These are phyloP conservation scores for Mycogone perniciosa DNA, from an alignment of 2,329 filamentous ascomycete species.

Conservation along the genomic window DNA sequence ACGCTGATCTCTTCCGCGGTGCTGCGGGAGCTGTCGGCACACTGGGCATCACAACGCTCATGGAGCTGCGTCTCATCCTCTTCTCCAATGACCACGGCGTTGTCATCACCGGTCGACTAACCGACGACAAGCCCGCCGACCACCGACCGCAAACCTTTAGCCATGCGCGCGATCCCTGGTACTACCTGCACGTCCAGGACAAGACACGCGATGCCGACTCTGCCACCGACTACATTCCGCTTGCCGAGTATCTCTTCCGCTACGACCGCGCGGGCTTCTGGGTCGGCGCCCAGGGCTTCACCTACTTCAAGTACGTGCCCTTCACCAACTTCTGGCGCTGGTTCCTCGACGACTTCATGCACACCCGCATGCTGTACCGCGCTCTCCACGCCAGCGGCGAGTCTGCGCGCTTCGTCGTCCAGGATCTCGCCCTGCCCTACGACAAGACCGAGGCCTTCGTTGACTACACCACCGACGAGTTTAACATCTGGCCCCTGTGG, in stretches of 20 bases:
- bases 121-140: conserved; percentile 41
- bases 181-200: conserved; percentile 62
- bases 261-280: conserved; percentile 73
- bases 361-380: conserved; percentile 69
- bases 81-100: conserved; percentile 57
- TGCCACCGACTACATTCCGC: conserved; percentile 51
- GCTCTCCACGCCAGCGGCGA: conserved; percentile 63
- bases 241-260: conserved; percentile 69
- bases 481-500: conserved; percentile 56
- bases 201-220: conserved; percentile 25
- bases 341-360: conserved; percentile 65
- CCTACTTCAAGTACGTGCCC: conserved; percentile 59
- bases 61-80: conserved; percentile 60
- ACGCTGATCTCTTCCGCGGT: conserved; percentile 55
- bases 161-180: conserved; percentile 64
- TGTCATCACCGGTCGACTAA: conserved; percentile 59
- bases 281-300: conserved; percentile 60
- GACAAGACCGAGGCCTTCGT: conserved; percentile 45
- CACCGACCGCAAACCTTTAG: conserved; percentile 47
- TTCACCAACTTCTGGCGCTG: conserved; percentile 61
- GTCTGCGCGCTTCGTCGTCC: conserved; percentile 58
- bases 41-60: conserved; percentile 58
- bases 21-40: conserved; percentile 64
- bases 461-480: conserved; percentile 45
- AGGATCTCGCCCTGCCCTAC: conserved; percentile 58